phyloP scores from a whole-genome alignment of 1,139 yeast genomes.

The Kluyveromyces marxianus region DNA sequence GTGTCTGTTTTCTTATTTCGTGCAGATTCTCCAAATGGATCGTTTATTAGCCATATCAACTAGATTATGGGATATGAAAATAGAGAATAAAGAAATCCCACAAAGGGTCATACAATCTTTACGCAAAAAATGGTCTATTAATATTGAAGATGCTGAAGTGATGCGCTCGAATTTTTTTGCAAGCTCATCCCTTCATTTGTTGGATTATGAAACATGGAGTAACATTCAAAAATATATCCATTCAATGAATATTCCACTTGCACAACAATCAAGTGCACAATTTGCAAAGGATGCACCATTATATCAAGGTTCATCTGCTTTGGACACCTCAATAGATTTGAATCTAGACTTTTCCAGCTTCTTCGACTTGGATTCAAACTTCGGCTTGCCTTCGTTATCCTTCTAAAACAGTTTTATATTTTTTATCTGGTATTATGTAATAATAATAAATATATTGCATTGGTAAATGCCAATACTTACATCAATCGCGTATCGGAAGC shows the following conservation, averaged over 20 bases:
- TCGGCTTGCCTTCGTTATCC: conserved; percentile 5
- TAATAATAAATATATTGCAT: no score
- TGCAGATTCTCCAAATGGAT: conserved; percentile 5
- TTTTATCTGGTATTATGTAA: not conserved
- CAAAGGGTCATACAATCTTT: not conserved
- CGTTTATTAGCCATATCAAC: conserved; percentile 4
- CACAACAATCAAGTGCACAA: not conserved
- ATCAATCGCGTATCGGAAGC: no score
- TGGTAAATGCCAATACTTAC: no score
- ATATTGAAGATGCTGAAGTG: conserved; percentile 2
- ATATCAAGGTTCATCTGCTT: not conserved
- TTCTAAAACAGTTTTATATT: not conserved
- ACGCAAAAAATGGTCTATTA: conserved; percentile 4
- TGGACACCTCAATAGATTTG: not conserved
- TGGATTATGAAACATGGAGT: not conserved
- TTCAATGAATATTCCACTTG: not conserved
- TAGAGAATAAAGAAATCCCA: conserved; percentile 2
- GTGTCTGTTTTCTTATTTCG: conserved; percentile 3
- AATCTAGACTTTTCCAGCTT: conserved; percentile 2
- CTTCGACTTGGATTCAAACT: conserved; percentile 1
- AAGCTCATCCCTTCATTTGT: conserved; percentile 1
- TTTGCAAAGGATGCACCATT: not conserved
- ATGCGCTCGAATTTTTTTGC: conserved; percentile 3
- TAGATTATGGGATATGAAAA: conserved; percentile 6
- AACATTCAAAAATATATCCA: not conserved